phyloP scores from a whole-genome alignment of 1,284 basidiomycete genomes.

The Ganoderma boninense region DNA sequence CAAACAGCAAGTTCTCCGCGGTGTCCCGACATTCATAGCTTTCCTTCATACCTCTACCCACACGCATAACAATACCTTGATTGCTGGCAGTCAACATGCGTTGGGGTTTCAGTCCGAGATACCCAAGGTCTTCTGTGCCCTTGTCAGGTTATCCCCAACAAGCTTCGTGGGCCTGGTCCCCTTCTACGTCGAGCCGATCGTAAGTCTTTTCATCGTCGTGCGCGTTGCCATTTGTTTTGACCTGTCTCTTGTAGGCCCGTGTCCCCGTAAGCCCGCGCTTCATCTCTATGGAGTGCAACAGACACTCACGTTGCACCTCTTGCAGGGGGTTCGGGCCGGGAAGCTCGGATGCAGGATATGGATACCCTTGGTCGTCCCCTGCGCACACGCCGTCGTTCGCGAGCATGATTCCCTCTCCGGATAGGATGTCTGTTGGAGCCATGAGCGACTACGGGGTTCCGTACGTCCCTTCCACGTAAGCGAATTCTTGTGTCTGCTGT shows the following conservation, averaged over 20 bases:
- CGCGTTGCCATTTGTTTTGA: background rate
- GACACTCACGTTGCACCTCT: too few relatives aligned
- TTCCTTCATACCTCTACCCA: background rate
- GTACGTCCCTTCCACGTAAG: background rate
- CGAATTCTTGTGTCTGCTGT: background rate
- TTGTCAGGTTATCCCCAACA: background rate
- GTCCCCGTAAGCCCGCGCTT: background rate
- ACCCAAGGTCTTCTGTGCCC: constrained; percentile 37
- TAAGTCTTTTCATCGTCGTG: background rate
- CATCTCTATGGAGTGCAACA: background rate
- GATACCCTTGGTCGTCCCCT: background rate
- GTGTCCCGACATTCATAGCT: background rate
- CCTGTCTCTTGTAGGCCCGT: background rate
- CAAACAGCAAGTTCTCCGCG: background rate
- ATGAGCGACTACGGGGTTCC: background rate
- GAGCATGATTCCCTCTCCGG: background rate
- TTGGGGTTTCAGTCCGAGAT: background rate
- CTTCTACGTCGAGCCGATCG: background rate
- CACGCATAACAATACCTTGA: background rate
- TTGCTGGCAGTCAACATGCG: constrained; percentile 3
- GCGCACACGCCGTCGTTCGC: background rate
- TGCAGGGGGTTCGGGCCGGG: background rate
- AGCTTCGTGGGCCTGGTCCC: background rate
- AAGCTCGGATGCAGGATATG: background rate
- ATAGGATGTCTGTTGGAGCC: background rate